Percentiles rank a stretch among this genome's conserved stretches.
These are phyloP conservation scores for Lupinus albus DNA, from an alignment of 306 rosid species.

Conservation along the genomic window DNA sequence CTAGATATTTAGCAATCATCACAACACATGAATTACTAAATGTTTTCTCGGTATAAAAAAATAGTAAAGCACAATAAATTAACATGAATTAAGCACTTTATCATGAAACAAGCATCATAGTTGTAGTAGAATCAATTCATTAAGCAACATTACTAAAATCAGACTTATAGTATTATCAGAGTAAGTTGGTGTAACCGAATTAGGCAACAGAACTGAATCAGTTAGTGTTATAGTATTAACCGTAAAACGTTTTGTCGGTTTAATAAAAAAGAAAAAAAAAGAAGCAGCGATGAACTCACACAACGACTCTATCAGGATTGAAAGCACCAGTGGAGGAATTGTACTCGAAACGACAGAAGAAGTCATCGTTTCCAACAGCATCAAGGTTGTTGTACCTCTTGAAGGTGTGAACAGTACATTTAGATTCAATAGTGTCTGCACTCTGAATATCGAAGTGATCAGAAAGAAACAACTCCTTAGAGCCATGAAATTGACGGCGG, in stretches of 20 bases:
- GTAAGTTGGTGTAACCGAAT: too few species aligned
- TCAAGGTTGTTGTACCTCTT: slow-evolving; percentile 94
- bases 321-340: slow-evolving; percentile 91
- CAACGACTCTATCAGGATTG: slow-evolving; percentile 96
- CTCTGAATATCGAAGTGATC: slow-evolving; percentile 93
- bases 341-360: slow-evolving; percentile 97
- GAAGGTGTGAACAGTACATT: slow-evolving; percentile 92
- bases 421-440: slow-evolving; percentile 85
- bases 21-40: slow-evolving; percentile 1
- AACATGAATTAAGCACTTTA: too few species aligned
- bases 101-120: too few species aligned
- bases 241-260: too few species aligned
- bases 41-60: background rate
- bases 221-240: too few species aligned
- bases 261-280: background rate
- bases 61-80: background rate
- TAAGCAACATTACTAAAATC: too few species aligned
- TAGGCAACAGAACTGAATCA: too few species aligned
- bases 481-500: slow-evolving; percentile 96
- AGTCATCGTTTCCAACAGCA: slow-evolving; percentile 94
- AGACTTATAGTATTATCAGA: too few species aligned
- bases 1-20: slow-evolving; percentile 16
- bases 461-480: slow-evolving; percentile 91
- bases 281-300: slow-evolving; percentile 54
- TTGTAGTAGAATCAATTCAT: too few species aligned